Evolutionary conservation across 768 basidiomycete genomes (phyloP).

Genomic region (Hericium alpestre): DNA sequence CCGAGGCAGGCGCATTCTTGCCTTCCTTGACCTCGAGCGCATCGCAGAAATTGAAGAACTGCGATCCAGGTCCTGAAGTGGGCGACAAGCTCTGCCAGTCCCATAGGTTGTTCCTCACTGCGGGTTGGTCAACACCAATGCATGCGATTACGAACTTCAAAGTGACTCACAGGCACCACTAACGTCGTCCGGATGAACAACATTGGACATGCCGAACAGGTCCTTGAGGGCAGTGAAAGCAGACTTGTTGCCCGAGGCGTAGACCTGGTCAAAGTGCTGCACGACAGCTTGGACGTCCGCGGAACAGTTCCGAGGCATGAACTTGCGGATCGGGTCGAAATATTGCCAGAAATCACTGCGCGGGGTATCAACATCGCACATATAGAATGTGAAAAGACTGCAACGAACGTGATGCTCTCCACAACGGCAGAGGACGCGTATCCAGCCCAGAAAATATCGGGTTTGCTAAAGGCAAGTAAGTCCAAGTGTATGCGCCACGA

Average conservation of each 20-base stretch:
- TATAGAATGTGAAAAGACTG: neutral
- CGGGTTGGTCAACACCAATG: neutral
- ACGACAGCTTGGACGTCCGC: slow-evolving; percentile 60
- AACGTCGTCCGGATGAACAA: slow-evolving; percentile 58
- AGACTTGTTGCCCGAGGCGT: slow-evolving; percentile 30
- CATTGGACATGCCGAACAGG: slow-evolving; percentile 43
- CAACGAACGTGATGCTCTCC: slow-evolving; percentile 33
- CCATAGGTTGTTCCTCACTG: slow-evolving; percentile 40
- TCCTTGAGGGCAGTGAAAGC: slow-evolving; percentile 49
- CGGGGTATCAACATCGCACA: neutral
- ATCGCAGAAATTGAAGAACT: slow-evolving; percentile 56
- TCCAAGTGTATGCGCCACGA: too few relatives aligned
- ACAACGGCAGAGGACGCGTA: slow-evolving; percentile 64
- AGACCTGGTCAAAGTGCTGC: slow-evolving; percentile 47
- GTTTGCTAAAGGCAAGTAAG: slow-evolving; percentile 31
- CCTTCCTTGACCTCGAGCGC: slow-evolving; percentile 59
- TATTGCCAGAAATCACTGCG: slow-evolving; percentile 55
- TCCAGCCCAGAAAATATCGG: slow-evolving; percentile 50
- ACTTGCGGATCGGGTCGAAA: slow-evolving; percentile 57
- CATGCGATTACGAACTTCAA: neutral
- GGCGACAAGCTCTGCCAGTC: slow-evolving; percentile 62
- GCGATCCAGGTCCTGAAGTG: slow-evolving; percentile 27
- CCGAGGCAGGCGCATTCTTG: slow-evolving; percentile 34
- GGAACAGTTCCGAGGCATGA: slow-evolving; percentile 67
- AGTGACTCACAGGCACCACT: slow-evolving; percentile 39